These are phyloP conservation scores for Scheffersomyces lignosus DNA, from an alignment of 805 yeast genomes.

Conservation along the genomic window DNA sequence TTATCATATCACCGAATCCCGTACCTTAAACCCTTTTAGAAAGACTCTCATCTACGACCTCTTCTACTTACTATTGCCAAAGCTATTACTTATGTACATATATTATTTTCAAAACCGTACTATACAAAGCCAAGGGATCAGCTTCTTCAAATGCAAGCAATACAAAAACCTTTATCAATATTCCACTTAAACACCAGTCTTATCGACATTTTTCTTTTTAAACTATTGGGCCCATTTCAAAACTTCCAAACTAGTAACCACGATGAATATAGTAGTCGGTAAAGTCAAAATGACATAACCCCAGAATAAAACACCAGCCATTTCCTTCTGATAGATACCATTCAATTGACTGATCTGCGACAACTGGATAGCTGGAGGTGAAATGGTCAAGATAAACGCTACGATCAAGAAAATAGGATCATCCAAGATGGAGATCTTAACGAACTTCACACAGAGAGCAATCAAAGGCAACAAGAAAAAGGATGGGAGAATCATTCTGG, in stretches of 20 bases:
- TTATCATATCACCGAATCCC: too few species aligned
- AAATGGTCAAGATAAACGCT: conserved; percentile 69
- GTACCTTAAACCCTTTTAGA: too few species aligned
- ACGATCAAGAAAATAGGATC: conserved; percentile 82
- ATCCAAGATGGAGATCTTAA: conserved; percentile 67
- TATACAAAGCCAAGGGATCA: too few species aligned
- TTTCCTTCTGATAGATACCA: conserved; percentile 73
- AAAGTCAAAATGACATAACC: conserved; percentile 75
- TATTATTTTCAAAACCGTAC: too few species aligned
- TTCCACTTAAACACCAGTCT: background rate
- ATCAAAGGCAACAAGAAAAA: conserved; percentile 65
- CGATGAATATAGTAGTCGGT: conserved; percentile 74
- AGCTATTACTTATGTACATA: too few species aligned
- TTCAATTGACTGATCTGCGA: conserved; percentile 80
- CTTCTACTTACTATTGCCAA: too few species aligned
- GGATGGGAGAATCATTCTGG: conserved; percentile 79
- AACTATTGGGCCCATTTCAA: conserved; percentile 59
- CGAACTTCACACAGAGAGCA: conserved; percentile 60
- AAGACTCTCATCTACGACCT: too few species aligned
- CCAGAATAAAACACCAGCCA: conserved; percentile 82
- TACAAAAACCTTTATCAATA: background rate
- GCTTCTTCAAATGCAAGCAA: too few species aligned
- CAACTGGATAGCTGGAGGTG: conserved; percentile 83
- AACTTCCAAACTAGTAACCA: conserved; percentile 64
- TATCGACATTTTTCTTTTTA: too few species aligned